Evolutionary conservation across 352 stramenopile genomes (phyloP).

Genomic region (Globisporangium emineosum): DNA sequence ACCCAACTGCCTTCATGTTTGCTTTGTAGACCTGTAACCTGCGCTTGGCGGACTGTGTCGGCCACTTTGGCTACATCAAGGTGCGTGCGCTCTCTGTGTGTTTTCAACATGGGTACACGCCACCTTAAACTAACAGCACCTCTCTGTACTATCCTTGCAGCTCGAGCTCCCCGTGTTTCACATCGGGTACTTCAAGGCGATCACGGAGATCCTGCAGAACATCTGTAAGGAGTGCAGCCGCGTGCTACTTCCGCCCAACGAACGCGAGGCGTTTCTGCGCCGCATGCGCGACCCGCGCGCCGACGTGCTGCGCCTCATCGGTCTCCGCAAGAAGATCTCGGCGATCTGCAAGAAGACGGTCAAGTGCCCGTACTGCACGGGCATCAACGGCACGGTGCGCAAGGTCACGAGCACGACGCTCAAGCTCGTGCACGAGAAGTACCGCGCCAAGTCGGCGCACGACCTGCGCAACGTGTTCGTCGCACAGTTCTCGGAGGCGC

Average conservation of each 20-base stretch:
- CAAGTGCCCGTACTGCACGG: slow-evolving; percentile 95
- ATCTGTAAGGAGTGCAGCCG: slow-evolving; percentile 97
- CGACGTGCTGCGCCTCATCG: slow-evolving; percentile 75
- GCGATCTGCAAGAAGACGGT: slow-evolving; percentile 96
- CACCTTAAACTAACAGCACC: neutral
- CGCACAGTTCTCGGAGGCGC: slow-evolving; percentile 74
- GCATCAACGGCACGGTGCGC: slow-evolving; percentile 97
- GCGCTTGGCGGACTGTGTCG: slow-evolving; percentile 96
- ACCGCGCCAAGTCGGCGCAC: slow-evolving; percentile 85
- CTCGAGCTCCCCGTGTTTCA: slow-evolving; percentile 98
- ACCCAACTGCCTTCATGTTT: neutral
- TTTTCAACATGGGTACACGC: neutral
- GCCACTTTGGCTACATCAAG: slow-evolving; percentile 99
- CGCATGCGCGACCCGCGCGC: slow-evolving; percentile 86
- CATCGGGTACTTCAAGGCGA: slow-evolving; percentile 99
- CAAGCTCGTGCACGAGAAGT: slow-evolving; percentile 98
- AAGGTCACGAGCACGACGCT: slow-evolving; percentile 97
- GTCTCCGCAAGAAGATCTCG: slow-evolving; percentile 93
- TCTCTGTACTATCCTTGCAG: neutral
- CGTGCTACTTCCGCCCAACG: slow-evolving; percentile 91
- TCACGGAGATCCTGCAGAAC: slow-evolving; percentile 96
- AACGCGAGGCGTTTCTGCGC: slow-evolving; percentile 85
- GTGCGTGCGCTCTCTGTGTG: neutral
- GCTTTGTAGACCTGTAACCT: slow-evolving; percentile 64
- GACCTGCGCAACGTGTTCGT: slow-evolving; percentile 85